A percentile compares a stretch with the other conserved stretches of the same genome.
Conservation (phyloP, 2,329 filamentous ascomycete genomes). For the Ophiostoma quercus region DNA sequence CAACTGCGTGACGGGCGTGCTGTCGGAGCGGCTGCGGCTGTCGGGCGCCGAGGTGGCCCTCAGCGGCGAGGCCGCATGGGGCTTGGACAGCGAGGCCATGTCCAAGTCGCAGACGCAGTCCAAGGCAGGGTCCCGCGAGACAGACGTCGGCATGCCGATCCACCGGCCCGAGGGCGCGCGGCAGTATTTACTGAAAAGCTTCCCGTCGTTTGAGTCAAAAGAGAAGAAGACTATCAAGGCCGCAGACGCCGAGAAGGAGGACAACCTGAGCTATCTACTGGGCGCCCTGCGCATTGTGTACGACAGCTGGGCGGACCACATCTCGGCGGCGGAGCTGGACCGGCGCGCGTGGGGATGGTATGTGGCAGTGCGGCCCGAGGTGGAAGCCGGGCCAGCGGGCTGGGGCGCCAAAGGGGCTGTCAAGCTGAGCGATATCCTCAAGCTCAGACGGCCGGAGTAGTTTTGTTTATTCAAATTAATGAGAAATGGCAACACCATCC, state of each 20-base stretch:
- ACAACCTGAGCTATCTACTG: conserved; percentile 64
- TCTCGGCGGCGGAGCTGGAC: conserved; percentile 64
- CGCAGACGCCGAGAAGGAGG: conserved; percentile 57
- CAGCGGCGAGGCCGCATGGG: conserved; percentile 56
- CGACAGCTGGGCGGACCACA: conserved; percentile 64
- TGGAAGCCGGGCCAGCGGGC: conserved; percentile 66
- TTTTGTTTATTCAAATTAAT: background rate
- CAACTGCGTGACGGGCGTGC: conserved; percentile 49
- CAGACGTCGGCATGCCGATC: conserved; percentile 58
- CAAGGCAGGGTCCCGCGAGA: conserved; percentile 27
- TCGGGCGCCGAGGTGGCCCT: conserved; percentile 40
- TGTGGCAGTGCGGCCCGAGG: conserved; percentile 66
- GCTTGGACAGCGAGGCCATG: conserved; percentile 51
- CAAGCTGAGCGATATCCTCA: conserved; percentile 60
- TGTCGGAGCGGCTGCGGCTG: conserved; percentile 47
- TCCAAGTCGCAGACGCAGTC: background rate
- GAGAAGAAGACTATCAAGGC: conserved; percentile 48
- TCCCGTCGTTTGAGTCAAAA: conserved; percentile 42
- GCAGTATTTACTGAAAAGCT: conserved; percentile 54
- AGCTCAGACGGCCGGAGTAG: conserved; percentile 43
- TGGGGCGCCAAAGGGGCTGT: conserved; percentile 79
- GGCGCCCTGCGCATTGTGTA: conserved; percentile 67
- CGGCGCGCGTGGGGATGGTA: conserved; percentile 79
- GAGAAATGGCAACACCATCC: background rate
- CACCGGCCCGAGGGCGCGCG: conserved; percentile 66